Percentiles rank a stretch among this genome's conserved stretches.
These are phyloP conservation scores for Aspergillus pseudonomiae DNA, from an alignment of 2,329 filamentous ascomycete species.

Conservation along the genomic window DNA sequence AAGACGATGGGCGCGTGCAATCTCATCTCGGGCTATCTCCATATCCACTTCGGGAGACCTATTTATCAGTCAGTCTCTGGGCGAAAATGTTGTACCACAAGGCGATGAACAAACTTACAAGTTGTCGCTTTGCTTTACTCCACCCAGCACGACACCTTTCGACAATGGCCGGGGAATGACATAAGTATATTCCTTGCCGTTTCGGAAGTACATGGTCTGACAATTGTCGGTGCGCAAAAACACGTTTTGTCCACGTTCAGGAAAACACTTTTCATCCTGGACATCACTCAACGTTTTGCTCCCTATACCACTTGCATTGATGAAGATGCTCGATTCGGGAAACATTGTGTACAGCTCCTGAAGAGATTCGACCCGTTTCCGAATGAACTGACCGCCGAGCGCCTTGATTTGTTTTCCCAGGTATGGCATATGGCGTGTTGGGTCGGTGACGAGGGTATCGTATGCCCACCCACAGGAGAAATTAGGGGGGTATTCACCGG, in stretches of 20 bases:
- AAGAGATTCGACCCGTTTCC: constrained; percentile 36
- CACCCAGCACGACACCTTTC: constrained; percentile 37
- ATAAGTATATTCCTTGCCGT: constrained; percentile 43
- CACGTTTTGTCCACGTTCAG: constrained; percentile 43
- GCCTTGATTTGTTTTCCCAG: constrained; percentile 31
- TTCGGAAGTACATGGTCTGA: constrained; percentile 38
- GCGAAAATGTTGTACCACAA: background rate
- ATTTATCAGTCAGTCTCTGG: background rate
- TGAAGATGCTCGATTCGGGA: constrained; percentile 39
- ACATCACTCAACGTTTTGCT: constrained; percentile 40
- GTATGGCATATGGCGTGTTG: constrained; percentile 42
- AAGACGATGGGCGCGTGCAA: constrained; percentile 42
- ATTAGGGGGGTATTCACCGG: constrained; percentile 35
- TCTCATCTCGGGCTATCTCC: constrained; percentile 42
- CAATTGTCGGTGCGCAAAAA: constrained; percentile 36
- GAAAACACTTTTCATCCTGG: constrained; percentile 37
- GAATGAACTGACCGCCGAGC: constrained; percentile 39
- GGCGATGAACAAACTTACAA: constrained; percentile 26
- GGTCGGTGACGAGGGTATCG: constrained; percentile 41
- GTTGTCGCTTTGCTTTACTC: constrained; percentile 38
- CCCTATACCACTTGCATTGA: constrained; percentile 44
- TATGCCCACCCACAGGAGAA: constrained; percentile 41
- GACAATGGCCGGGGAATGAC: constrained; percentile 41
- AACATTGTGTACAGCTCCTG: constrained; percentile 39
- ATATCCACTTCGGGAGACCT: constrained; percentile 41